phyloP scores from a whole-genome alignment of 768 basidiomycete genomes.

The Megacollybia marginata region DNA sequence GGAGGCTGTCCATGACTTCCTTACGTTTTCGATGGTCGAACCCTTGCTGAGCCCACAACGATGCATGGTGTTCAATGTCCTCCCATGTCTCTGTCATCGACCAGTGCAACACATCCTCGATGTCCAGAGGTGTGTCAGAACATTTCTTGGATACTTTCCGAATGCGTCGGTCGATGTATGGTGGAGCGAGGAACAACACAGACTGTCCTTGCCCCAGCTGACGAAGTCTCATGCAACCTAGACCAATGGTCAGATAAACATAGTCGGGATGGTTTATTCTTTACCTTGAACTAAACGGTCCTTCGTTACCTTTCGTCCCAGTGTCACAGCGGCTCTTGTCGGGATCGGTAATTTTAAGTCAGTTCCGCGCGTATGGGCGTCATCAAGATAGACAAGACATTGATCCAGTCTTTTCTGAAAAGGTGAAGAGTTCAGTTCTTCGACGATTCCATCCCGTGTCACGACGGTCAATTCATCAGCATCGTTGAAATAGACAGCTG shows the following conservation, averaged over 20 bases:
- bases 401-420: conserved; percentile 25
- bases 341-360: conserved; percentile 40
- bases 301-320: conserved; percentile 45
- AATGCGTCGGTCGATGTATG: conserved; percentile 30
- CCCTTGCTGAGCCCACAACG: conserved; percentile 36
- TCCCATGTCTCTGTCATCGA: conserved; percentile 34
- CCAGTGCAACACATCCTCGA: conserved; percentile 34
- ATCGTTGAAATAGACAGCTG: conserved; percentile 36
- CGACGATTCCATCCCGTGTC: conserved; percentile 25
- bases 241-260: conserved; percentile 19
- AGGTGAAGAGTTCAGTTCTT: conserved; percentile 29
- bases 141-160: conserved; percentile 15
- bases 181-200: conserved; percentile 39
- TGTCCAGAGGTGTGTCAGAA: conserved; percentile 5
- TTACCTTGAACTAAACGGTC: conserved; percentile 27
- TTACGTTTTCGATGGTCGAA: conserved; percentile 14
- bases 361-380: conserved; percentile 46
- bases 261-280: conserved; percentile 22
- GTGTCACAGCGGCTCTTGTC: conserved; percentile 37
- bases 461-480: conserved; percentile 28
- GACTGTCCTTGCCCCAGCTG: conserved; percentile 40
- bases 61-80: conserved; percentile 29
- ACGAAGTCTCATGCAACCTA: conserved; percentile 50
- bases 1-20: not conserved
- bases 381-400: conserved; percentile 45